Evolutionary conservation across 1,284 basidiomycete genomes (phyloP).

Genomic region (Trichosporon asahii): DNA sequence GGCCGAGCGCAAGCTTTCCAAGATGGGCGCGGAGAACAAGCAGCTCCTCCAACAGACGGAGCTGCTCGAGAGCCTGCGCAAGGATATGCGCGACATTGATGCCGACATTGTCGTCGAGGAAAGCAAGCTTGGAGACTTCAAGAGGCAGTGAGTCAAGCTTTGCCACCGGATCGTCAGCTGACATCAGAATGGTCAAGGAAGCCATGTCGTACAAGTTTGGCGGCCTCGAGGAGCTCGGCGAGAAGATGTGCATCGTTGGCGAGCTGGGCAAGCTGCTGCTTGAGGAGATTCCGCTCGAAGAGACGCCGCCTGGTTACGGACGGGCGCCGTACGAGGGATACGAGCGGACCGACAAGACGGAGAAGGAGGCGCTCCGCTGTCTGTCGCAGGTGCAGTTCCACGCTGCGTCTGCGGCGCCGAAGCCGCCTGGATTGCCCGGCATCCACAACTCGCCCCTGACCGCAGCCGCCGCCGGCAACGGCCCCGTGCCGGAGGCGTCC

Average conservation of each 20-base stretch:
- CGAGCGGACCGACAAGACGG: constrained; percentile 60
- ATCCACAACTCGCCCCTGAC: constrained; percentile 16
- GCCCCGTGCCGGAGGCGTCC: constrained; percentile 13
- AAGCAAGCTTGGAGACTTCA: constrained; percentile 77
- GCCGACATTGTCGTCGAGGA: constrained; percentile 81
- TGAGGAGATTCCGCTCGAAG: constrained; percentile 73
- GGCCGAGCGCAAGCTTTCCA: constrained; percentile 85
- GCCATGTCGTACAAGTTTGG: constrained; percentile 86
- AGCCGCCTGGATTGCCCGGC: constrained; percentile 42
- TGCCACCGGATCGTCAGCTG: neutral
- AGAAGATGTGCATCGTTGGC: constrained; percentile 80
- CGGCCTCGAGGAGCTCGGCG: constrained; percentile 76
- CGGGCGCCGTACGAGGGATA: constrained; percentile 66
- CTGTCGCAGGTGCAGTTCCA: constrained; percentile 45
- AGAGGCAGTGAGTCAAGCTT: constrained; percentile 57
- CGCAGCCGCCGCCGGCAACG: neutral
- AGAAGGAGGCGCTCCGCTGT: constrained; percentile 63
- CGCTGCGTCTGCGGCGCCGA: constrained; percentile 34
- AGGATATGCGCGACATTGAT: constrained; percentile 75
- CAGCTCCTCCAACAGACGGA: constrained; percentile 73
- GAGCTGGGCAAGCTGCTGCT: constrained; percentile 77
- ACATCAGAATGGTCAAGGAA: constrained; percentile 53
- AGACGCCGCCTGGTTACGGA: constrained; percentile 74
- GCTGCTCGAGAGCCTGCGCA: constrained; percentile 65
- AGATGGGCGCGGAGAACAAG: constrained; percentile 90